phyloP scores from a whole-genome alignment of 2,329 filamentous ascomycete species.

The Graphium sp. region DNA sequence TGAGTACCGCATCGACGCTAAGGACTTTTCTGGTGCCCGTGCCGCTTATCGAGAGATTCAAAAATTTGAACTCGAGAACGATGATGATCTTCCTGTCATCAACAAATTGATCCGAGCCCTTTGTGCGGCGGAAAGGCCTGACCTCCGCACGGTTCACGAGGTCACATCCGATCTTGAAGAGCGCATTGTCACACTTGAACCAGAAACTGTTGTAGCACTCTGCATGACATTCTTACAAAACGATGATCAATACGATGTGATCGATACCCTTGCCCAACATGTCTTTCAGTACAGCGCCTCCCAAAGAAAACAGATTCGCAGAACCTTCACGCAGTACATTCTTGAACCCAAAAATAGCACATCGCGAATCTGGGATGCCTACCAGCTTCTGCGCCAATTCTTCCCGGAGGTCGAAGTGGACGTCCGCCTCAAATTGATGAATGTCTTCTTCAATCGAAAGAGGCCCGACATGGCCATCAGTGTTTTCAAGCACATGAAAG shows the following conservation, averaged over 20 bases:
- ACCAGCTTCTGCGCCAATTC: conserved; percentile 47
- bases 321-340: conserved; percentile 52
- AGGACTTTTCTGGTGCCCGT: conserved; percentile 55
- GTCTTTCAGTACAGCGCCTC: conserved; percentile 51
- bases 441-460: conserved; percentile 59
- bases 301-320: conserved; percentile 50
- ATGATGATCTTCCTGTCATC: conserved; percentile 42
- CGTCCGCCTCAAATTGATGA: conserved; percentile 59
- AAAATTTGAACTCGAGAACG: conserved; percentile 27
- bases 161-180: conserved; percentile 59
- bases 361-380: conserved; percentile 45
- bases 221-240: conserved; percentile 57
- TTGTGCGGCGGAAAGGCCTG: conserved; percentile 39
- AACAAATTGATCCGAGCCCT: conserved; percentile 60
- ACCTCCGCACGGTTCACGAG: conserved; percentile 56
- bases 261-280: conserved; percentile 67
- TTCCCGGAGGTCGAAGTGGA: conserved; percentile 49
- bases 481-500: conserved; percentile 89
- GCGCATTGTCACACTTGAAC: conserved; percentile 49
- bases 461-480: conserved; percentile 73
- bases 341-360: conserved; percentile 44
- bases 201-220: conserved; percentile 59
- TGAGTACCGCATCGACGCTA: conserved; percentile 54
- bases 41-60: conserved; percentile 48
- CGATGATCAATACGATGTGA: conserved; percentile 62